These are phyloP conservation scores for Colletotrichum viniferum DNA, from an alignment of 2,329 filamentous ascomycete genomes.

Conservation along the genomic window DNA sequence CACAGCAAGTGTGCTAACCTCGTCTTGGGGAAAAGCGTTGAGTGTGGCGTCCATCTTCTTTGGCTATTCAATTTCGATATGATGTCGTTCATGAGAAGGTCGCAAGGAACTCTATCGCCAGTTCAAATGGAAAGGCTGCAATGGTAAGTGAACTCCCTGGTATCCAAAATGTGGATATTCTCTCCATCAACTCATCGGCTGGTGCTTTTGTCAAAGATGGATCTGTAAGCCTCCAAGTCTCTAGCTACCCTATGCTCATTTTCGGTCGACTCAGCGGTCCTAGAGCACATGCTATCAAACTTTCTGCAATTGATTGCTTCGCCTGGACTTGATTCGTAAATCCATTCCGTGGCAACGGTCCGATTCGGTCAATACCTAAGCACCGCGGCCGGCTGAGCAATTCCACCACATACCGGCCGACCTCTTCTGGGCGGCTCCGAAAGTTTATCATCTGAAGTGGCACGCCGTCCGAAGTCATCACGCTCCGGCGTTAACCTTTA, in stretches of 20 bases:
- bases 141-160: background rate
- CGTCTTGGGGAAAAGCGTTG: background rate
- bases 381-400: background rate
- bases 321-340: background rate
- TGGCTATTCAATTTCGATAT: fast-evolving
- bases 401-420: background rate
- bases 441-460: background rate
- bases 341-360: background rate
- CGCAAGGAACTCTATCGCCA: background rate
- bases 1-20: background rate
- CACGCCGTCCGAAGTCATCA: background rate
- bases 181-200: background rate
- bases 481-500: background rate
- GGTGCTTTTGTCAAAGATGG: background rate
- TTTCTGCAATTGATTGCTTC: background rate
- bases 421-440: background rate
- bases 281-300: background rate
- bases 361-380: background rate
- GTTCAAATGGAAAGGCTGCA: background rate
- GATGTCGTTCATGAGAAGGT: background rate
- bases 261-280: background rate
- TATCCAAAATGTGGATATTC: background rate
- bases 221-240: background rate
- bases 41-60: background rate
- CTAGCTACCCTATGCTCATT: background rate